Evolutionary conservation across 2,329 filamentous ascomycete genomes (phyloP).

Genomic region (Myriosclerotinia scirpicola): DNA sequence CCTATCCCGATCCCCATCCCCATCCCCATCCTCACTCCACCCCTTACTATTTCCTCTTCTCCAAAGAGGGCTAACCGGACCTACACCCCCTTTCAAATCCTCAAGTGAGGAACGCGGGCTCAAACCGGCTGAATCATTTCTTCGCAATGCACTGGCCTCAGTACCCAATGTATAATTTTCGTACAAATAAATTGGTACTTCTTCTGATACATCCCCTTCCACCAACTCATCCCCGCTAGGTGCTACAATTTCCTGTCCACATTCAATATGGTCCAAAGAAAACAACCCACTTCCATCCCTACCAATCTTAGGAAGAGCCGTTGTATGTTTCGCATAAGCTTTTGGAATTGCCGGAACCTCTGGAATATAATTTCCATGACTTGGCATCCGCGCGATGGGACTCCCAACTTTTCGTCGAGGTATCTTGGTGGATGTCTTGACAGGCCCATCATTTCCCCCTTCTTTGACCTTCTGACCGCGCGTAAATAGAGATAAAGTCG

Average conservation of each 20-base stretch:
- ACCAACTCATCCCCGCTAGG: no score
- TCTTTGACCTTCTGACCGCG: background rate
- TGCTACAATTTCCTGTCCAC: background rate
- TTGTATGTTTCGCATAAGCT: background rate
- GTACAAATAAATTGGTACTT: background rate
- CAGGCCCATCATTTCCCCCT: background rate
- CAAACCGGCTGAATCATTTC: background rate
- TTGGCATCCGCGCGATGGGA: background rate
- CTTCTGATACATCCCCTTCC: background rate
- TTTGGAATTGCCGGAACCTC: background rate
- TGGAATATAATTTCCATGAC: background rate
- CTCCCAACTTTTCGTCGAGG: background rate
- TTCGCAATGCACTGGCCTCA: background rate
- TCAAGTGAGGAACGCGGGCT: background rate
- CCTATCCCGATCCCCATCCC: background rate
- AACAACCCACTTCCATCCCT: constrained; percentile 1
- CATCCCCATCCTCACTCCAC: background rate
- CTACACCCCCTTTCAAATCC: background rate
- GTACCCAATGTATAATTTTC: background rate
- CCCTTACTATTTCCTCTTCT: background rate
- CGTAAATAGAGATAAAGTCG: constrained; percentile 5
- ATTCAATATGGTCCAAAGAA: background rate
- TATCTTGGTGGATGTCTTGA: background rate
- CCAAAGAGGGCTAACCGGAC: background rate
- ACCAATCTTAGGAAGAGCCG: background rate